A percentile compares a stretch with the other conserved stretches of the same genome.
Evolutionary conservation across 2,329 filamentous ascomycete genomes (phyloP).

Genomic region (Bipolaris bicolor): DNA sequence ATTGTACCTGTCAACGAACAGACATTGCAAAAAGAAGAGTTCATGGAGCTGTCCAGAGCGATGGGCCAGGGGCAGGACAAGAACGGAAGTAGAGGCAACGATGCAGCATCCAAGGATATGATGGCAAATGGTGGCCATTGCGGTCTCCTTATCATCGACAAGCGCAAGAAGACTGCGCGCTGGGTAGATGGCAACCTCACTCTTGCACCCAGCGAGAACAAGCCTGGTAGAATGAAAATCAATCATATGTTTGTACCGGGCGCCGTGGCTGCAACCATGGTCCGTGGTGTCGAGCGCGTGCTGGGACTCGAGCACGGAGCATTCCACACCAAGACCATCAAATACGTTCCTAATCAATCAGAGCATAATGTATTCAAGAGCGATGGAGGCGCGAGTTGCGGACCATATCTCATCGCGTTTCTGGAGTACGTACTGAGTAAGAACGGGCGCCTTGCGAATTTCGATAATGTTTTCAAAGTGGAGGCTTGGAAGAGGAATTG

Average conservation of each 20-base stretch:
- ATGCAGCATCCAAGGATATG: too few species aligned
- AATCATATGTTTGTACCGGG: neutral
- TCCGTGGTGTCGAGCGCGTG: neutral
- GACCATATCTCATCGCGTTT: neutral
- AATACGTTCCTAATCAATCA: conserved; percentile 2
- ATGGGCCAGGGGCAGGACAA: neutral
- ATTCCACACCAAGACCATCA: neutral
- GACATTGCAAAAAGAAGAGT: neutral
- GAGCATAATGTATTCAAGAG: neutral
- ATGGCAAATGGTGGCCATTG: neutral
- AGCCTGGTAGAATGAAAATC: neutral
- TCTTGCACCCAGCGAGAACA: neutral
- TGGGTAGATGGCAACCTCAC: neutral
- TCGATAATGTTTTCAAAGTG: neutral
- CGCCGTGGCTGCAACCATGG: neutral
- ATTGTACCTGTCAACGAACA: neutral
- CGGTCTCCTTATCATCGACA: conserved; percentile 7
- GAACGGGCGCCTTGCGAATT: neutral
- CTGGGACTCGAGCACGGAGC: neutral
- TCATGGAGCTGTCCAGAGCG: neutral
- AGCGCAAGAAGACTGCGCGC: neutral
- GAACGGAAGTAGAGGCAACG: neutral
- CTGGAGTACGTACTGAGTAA: neutral
- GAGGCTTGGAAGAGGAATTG: neutral
- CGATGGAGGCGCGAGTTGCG: neutral